Evolutionary conservation across 1,284 basidiomycete genomes (phyloP), one percentile per base, ranked within the genome.

Genomic region (Stygiomarasmius scandens): DNA sequence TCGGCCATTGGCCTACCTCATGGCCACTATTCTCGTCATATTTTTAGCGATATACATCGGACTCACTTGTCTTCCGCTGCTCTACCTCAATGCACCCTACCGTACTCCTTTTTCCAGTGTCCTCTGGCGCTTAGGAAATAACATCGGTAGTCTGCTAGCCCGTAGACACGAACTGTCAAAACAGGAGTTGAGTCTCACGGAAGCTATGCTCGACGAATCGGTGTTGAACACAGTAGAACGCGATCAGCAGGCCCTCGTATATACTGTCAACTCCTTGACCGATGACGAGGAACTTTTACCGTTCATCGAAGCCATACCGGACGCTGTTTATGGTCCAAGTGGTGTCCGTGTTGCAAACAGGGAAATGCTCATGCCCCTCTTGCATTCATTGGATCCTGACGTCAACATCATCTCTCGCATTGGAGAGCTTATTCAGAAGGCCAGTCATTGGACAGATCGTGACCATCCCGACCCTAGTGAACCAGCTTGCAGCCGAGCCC

Each of bases 91-190:
- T 48, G 38, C 36, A 20, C 51, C 58, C 0, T 56, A 44, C 24
- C 50, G 58, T 12, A 60, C 55, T 1, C 58, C 58, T 8, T 46
- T 60, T 22, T 56, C 58, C 25, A 27, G 55, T 25, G 51, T 54
- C 12, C 43, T 56, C n/a, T 56, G 55, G 58, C 45, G 55, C 22
- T 24, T 47, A n/a, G 14, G 38, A n/a, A 41, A 41, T 19, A 16
- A 12, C 38, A n/a, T 41, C 38, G 16, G 5, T 8, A 5, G 14
- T 4, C 4, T 41, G 4, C 38, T 41, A 8, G 16, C n/a, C 38
- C 38, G n/a, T n/a, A 12, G 38, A n/a, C 38, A n/a, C 38, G 16
- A 41, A 12, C 16, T 41, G 4, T 16, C 38, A 19, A 19, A 16
- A n/a, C 6, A 16, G n/a, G 38, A 41, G n/a, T 16, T 4, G 16